Evolutionary conservation across 371 early-diverging fungal genomes (phyloP), one percentile per base, ranked within the genome.

Genomic region (Apophysomyces trapeziformis): DNA sequence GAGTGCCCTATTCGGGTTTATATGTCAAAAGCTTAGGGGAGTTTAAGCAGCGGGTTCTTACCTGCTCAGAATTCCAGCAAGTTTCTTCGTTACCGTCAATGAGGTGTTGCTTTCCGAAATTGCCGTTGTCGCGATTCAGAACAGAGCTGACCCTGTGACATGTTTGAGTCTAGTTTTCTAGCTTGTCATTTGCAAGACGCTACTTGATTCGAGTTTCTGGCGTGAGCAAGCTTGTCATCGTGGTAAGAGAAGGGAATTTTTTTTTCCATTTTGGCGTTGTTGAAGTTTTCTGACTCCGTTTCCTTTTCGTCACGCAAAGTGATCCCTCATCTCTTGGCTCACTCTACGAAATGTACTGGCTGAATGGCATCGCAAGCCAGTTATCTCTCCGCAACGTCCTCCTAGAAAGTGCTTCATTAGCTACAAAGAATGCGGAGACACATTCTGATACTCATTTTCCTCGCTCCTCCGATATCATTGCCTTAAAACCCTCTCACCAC

Each of bases 1-100:
- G 92, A 16, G 87, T 71, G 18, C 93, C 95, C 89, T 93, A 56
- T 36, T 38, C 16, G 14, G 46, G 6, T 41, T 38, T 47, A 11
- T 8, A 16, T 32, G 0, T 21, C 6, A 47, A 26, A 12, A 11
- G 18, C 26, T 26, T 26, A 26, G 2, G 21, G 26, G 38, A 21
- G 18, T 36, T 32, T 1, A 13, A 58, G 58, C 50, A 54, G 63
- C 12, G 14, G 32, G 14, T 0, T 38, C 68, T 70, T 85, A 90
- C 93, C 73, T 90, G 88, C 61, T 95, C 96, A 32, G 94, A 93
- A 82, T 96, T 96, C 97, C 97, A 97, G 77, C 97, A 97, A 0
- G 96, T 96, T 64, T 95, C 95, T 47, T 74, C 79, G 68, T 73
- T 85, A 35, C 87, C 84, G 73, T 96, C 96, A 21, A 87, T 87